Conservation (phyloP, 2,329 filamentous ascomycete species). For the Blastomyces silverae region DNA sequence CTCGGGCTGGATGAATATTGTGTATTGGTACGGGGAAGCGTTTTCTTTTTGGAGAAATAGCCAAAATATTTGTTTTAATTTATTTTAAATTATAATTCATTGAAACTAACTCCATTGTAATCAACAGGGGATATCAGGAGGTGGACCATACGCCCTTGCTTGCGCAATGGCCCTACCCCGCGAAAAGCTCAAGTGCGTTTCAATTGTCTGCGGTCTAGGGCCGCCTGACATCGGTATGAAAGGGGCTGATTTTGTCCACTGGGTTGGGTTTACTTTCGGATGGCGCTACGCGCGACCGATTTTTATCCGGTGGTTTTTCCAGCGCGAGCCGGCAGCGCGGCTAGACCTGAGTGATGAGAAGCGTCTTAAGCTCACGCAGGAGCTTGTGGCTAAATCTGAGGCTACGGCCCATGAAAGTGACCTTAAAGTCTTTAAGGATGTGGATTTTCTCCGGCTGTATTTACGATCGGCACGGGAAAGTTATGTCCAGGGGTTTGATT, state of each 20-base stretch:
- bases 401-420: constrained; percentile 24
- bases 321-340: constrained; percentile 24
- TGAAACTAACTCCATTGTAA: constrained; percentile 19
- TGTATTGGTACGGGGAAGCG: constrained; percentile 32
- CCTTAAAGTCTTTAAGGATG: constrained; percentile 22
- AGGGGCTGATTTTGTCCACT: constrained; percentile 25
- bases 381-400: constrained; percentile 8
- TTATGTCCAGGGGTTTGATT: constrained; percentile 31
- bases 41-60: not conserved
- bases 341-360: constrained; percentile 33
- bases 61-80: too few relatives aligned
- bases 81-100: too few relatives aligned
- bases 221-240: constrained; percentile 34
- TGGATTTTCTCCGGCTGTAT: constrained; percentile 23
- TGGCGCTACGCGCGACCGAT: constrained; percentile 25
- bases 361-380: constrained; percentile 25
- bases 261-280: constrained; percentile 30
- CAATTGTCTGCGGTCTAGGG: constrained; percentile 34
- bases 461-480: constrained; percentile 24
- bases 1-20: constrained; percentile 39
- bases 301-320: constrained; percentile 27
- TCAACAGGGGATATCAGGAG: constrained; percentile 41
- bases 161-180: constrained; percentile 39
- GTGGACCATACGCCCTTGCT: constrained; percentile 44
- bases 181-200: constrained; percentile 33